These are phyloP conservation scores for Grifola frondosa DNA, from an alignment of 1,284 basidiomycete genomes.

Conservation along the genomic window DNA sequence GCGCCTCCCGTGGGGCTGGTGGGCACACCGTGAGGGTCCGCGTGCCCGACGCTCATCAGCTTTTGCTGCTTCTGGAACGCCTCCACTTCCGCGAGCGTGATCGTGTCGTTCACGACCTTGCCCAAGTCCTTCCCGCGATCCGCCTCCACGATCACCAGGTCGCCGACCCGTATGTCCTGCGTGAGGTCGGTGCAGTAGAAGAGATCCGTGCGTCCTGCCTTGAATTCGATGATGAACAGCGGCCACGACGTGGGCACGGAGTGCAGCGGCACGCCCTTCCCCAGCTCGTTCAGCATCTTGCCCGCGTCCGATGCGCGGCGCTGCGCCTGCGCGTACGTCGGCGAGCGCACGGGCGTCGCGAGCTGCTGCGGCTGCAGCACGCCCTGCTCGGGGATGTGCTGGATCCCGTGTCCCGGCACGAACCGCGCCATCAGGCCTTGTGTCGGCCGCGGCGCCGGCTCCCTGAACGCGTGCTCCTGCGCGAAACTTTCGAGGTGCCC, in stretches of 20 bases:
- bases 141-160: slow-evolving; percentile 95
- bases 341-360: too few relatives aligned
- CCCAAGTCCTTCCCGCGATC: slow-evolving; percentile 94
- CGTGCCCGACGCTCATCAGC: slow-evolving; percentile 40
- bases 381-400: slow-evolving; percentile 49
- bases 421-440: slow-evolving; percentile 52
- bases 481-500: slow-evolving; percentile 26
- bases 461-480: slow-evolving; percentile 17
- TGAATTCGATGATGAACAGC: slow-evolving; percentile 97
- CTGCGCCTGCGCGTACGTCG: too few relatives aligned
- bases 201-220: slow-evolving; percentile 92
- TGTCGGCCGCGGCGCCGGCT: slow-evolving; percentile 19
- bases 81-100: slow-evolving; percentile 90
- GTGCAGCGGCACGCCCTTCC: slow-evolving; percentile 86
- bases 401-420: slow-evolving; percentile 64
- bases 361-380: slow-evolving; percentile 31
- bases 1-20: slow-evolving; percentile 51
- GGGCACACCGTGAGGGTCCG: slow-evolving; percentile 44
- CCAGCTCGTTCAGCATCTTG: slow-evolving; percentile 65
- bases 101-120: slow-evolving; percentile 85
- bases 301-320: slow-evolving; percentile 53
- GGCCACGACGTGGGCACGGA: slow-evolving; percentile 81
- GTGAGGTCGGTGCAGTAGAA: slow-evolving; percentile 81
- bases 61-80: slow-evolving; percentile 79
- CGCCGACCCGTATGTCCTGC: slow-evolving; percentile 74